These are phyloP conservation scores for Cryptococcus hybrid DNA, from an alignment of 1,284 basidiomycete species.

Conservation along the genomic window DNA sequence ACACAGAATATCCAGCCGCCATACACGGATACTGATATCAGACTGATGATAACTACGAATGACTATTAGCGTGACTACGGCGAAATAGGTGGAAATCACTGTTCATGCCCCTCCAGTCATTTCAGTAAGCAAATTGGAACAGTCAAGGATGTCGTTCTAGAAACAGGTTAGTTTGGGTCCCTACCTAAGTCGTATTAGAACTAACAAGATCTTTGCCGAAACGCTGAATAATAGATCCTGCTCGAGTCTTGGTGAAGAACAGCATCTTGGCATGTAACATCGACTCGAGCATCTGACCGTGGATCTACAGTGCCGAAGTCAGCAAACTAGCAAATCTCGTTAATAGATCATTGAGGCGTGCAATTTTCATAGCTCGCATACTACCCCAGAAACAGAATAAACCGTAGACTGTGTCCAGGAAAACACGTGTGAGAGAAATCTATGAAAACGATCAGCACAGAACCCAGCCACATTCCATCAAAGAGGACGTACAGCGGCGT, in stretches of 20 bases:
- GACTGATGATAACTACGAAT: conserved; percentile 18
- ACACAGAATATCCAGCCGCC: conserved; percentile 26
- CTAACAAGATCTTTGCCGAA: conserved; percentile 34
- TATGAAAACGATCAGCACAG: neutral
- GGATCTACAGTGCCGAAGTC: conserved; percentile 13
- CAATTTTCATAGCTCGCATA: conserved; percentile 19
- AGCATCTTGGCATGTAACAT: conserved; percentile 28
- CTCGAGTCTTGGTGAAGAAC: conserved; percentile 34
- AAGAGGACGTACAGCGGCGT: conserved; percentile 17
- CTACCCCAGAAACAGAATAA: conserved; percentile 22
- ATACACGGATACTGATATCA: conserved; percentile 20
- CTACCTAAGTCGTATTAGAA: neutral
- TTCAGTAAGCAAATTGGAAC: conserved; percentile 17
- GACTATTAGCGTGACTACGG: neutral
- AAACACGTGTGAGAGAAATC: conserved; percentile 11
- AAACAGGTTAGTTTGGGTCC: neutral
- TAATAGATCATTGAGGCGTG: conserved; percentile 3
- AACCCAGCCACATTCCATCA: neutral
- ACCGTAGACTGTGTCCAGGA: conserved; percentile 9
- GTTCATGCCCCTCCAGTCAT: conserved; percentile 6
- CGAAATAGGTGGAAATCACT: conserved; percentile 8
- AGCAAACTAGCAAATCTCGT: neutral
- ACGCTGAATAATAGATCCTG: conserved; percentile 35
- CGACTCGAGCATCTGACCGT: conserved; percentile 28
- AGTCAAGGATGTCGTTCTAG: conserved; percentile 18